Conservation (phyloP, 345 rosid species). For the Pugionium dolabratum region DNA sequence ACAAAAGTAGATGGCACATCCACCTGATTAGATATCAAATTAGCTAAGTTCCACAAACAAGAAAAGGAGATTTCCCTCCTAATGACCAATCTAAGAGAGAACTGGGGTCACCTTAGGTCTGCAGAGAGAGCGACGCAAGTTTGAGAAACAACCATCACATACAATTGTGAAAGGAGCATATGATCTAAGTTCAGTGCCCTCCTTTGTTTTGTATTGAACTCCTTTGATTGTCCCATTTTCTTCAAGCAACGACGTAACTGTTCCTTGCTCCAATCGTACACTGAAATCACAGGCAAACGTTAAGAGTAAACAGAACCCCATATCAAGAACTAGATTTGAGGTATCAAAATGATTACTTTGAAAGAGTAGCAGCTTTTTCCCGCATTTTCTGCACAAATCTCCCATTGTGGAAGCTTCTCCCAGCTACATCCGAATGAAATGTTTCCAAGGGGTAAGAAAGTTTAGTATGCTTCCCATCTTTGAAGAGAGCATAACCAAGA, state of each 20-base stretch:
- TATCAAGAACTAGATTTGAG: not conserved
- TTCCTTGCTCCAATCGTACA: conserved; percentile 64
- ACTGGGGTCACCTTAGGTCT: conserved; percentile 43
- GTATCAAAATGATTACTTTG: conserved; percentile 33
- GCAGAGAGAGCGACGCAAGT: conserved; percentile 57
- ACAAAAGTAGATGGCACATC: conserved; percentile 61
- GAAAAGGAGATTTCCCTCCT: not conserved
- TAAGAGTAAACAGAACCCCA: not conserved
- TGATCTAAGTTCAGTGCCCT: conserved; percentile 38
- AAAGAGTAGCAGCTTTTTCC: conserved; percentile 40
- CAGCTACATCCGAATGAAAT: conserved; percentile 30
- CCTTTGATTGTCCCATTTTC: conserved; percentile 54
- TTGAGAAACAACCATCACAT: conserved; percentile 47
- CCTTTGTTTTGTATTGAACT: conserved; percentile 49
- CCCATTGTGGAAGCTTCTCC: conserved; percentile 44
- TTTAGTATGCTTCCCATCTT: conserved; percentile 37
- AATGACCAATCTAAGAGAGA: not conserved
- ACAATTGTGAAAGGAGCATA: conserved; percentile 63
- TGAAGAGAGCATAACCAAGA: conserved; percentile 37
- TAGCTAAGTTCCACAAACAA: conserved; percentile 9
- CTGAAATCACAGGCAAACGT: conserved; percentile 35
- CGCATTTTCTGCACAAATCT: conserved; percentile 42
- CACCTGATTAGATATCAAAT: conserved; percentile 43
- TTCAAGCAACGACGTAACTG: conserved; percentile 51
- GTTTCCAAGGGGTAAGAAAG: conserved; percentile 38